A percentile compares a stretch with the other conserved stretches of the same genome.
phyloP scores from a whole-genome alignment of 148 eudicot species.

The Hydrangea macrophylla region DNA sequence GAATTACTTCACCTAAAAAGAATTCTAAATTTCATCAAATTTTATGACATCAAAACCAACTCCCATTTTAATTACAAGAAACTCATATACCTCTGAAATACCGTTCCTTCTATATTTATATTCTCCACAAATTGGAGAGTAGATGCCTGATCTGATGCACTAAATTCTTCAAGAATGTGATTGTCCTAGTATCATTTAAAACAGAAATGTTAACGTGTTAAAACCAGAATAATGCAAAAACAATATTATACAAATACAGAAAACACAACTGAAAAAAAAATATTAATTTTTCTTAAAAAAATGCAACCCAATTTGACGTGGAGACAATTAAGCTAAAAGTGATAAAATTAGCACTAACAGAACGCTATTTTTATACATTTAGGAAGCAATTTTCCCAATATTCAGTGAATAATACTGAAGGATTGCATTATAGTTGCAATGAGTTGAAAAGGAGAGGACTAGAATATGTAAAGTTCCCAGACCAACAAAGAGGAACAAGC shows the following conservation, averaged over 20 bases:
- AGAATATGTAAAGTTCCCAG: not conserved
- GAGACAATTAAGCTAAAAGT: not conserved
- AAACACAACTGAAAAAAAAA: not conserved
- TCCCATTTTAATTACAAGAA: not conserved
- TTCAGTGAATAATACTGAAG: not conserved
- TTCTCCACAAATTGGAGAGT: slow-evolving; percentile 65
- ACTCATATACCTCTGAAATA: slow-evolving; percentile 70
- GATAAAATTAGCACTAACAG: not conserved
- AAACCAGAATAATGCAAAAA: slow-evolving; percentile 5
- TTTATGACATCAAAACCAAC: slow-evolving; percentile 2
- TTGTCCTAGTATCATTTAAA: slow-evolving; percentile 52
- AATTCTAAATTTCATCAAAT: not conserved
- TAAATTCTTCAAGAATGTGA: slow-evolving; percentile 75
- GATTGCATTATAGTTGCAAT: not conserved
- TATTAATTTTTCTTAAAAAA: not conserved
- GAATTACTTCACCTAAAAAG: not conserved
- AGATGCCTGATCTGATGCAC: slow-evolving; percentile 68
- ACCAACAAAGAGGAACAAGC: not conserved
- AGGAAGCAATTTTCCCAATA: not conserved
- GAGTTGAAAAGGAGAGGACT: not conserved
- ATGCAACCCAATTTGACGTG: not conserved
- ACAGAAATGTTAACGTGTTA: slow-evolving; percentile 9
- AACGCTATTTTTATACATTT: not conserved
- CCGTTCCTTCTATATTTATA: slow-evolving; percentile 56
- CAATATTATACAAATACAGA: not conserved